Base-by-base conservation (phyloP, 148 eudicot species). In the Vaccinium macrocarpon region DNA sequence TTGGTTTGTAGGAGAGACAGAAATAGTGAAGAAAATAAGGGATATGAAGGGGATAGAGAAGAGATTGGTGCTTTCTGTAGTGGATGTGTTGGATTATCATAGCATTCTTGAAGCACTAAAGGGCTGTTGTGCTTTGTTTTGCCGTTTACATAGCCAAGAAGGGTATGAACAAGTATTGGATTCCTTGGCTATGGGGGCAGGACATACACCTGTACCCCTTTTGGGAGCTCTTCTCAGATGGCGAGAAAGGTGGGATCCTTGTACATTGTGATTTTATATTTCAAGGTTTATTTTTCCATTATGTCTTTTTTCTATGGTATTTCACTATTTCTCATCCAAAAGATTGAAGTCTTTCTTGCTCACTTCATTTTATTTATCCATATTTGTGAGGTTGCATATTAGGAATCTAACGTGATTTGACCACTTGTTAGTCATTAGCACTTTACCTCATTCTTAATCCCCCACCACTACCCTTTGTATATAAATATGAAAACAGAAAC, bases 171-270 rank as follows among this genome's bases (percentile, higher is more conserved):
- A 97, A 90, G 99, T 97, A 76, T 50, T 97, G 89, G 99, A 97
- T 91, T 97, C 99, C 77, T 90, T 97, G 80, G 99, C 99, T 79
- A 95, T 97, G 99, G 97, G 95, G 85, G 99, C 99, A 35, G 93
- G 99, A 11, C 98, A 97, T 88, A 97, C 99, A 75, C 99, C 99
- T 76, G 96, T 95, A 82, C 99, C 99, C 74, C 94, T 97, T 74
- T 85, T 97, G 76, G 99, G 95, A 90, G 99, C 99, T 84, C 98
- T 97, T 89, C 91, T 92, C 82, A 90, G 90, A 82, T 97, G 99
- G 99, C 92, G 99, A 90, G 99, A 97, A 80, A 94, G 96, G 99
- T 95, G 59, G 35, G 73, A n/a, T 80, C 27, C 15, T 64, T 27
- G 19, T 71, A 52, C 64, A 27, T 71, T 82, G 6, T 42, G 50